Evolutionary conservation across 129 eudicot species (phyloP), one percentile per base, ranked within the genome.

Genomic region (Escallonia herrerae): DNA sequence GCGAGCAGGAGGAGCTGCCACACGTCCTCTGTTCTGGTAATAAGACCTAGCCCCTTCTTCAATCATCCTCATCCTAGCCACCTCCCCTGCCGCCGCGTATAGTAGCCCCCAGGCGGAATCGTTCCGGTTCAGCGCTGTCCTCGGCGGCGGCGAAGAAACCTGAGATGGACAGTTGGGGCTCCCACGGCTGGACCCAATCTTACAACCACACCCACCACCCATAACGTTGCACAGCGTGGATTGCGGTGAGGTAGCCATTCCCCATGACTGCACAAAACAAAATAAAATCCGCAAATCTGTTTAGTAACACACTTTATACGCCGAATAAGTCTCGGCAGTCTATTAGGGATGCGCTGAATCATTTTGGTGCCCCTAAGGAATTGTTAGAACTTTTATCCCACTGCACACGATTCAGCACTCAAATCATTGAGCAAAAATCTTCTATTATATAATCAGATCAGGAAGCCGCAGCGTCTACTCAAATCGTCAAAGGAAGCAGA

Each of bases 11-110:
- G 64, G 63, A 1, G 80, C 62, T 22, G 72, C 58, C 2, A 54
- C 15, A 43, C 48, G 64, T 7, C 45, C 50, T 71, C 69, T 54
- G 57, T 63, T 66, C 50, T 41, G 51, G 22, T 55, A 59, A 41
- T 74, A 69, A 22, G 33, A 22, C 67, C 68, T 39, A 56, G 72
- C 78, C 3, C 76, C 72, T 53, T 83, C 81, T 64, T 87, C 85
- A 3, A 66, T 55, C 87, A 75, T 79, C 37, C 83, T 82, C 91
- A 87, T 74, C 74, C 90, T 75, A 2, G 90, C 95, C 5, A 85
- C 85, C 77, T 91, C 95, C n/a, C 86, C 95, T 5, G 95, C 95
- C 12, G 96, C 96, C 7, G 89, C 95, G 53, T 69, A 74, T 0
- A 91, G 74, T 13, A 87, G 76, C 22, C 79, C 86, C 87, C 84